Conservation (phyloP, 805 yeast species). For the Blastobotrys parvus region DNA sequence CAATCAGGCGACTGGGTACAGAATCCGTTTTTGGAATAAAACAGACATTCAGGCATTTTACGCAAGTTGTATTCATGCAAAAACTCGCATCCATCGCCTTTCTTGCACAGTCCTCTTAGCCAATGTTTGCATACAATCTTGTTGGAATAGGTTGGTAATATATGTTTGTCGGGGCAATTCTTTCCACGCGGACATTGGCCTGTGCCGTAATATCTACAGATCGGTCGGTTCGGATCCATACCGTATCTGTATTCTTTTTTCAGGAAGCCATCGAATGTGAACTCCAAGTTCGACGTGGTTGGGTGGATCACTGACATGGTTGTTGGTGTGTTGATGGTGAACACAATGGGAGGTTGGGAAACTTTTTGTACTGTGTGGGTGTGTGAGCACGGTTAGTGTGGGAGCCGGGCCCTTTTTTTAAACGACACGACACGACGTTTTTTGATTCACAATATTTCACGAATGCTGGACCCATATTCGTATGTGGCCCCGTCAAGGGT, state of each 20-base stretch:
- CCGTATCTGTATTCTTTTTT: conserved; percentile 75
- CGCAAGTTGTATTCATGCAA: conserved; percentile 89
- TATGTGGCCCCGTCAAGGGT: conserved; percentile 61
- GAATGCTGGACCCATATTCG: conserved; percentile 23
- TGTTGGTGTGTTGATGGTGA: conserved; percentile 1
- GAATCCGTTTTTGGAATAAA: conserved; percentile 56
- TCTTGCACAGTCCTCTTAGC: conserved; percentile 94
- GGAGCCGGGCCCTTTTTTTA: too few species aligned
- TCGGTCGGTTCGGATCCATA: conserved; percentile 81
- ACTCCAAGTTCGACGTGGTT: conserved; percentile 33
- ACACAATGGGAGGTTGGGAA: too few species aligned
- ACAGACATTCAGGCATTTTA: conserved; percentile 95
- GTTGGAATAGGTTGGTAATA: conserved; percentile 53
- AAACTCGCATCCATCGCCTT: conserved; percentile 93
- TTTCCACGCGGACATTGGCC: conserved; percentile 79
- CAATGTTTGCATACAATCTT: conserved; percentile 96
- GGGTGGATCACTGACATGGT: conserved; percentile 27
- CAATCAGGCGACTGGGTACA: conserved; percentile 95
- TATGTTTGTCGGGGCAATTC: conserved; percentile 83
- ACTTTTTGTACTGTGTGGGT: too few species aligned
- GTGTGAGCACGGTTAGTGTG: too few species aligned
- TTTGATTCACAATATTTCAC: not conserved
- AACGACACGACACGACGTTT: not conserved
- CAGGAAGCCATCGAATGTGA: conserved; percentile 76
- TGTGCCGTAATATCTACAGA: conserved; percentile 64